These are phyloP conservation scores for Malus hybrid DNA, from an alignment of 331 rosid genomes.

Conservation along the genomic window DNA sequence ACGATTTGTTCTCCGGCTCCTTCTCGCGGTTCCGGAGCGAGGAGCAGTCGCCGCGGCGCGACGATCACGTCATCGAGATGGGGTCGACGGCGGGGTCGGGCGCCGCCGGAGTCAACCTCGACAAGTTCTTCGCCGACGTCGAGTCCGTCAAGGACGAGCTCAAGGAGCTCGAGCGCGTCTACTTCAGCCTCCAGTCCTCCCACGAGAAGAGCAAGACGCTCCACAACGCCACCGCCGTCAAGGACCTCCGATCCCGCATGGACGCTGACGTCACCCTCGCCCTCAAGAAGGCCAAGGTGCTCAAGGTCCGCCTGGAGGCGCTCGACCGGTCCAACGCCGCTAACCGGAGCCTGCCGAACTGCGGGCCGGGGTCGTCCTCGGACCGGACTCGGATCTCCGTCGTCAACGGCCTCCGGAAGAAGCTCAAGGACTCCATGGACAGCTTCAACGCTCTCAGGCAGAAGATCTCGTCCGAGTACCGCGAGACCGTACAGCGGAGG, in stretches of 20 bases:
- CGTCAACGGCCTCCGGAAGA: conserved; percentile 81
- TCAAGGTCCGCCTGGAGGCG: conserved; percentile 75
- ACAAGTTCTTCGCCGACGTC: conserved; percentile 74
- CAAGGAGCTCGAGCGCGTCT: conserved; percentile 54
- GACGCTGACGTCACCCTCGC: conserved; percentile 69
- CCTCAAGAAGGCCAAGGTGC: conserved; percentile 75
- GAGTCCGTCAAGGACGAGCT: conserved; percentile 81
- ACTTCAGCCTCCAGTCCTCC: conserved; percentile 31
- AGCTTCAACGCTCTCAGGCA: conserved; percentile 52
- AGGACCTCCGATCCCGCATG: conserved; percentile 82
- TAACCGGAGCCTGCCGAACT: conserved; percentile 61
- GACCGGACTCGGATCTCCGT: conserved; percentile 85
- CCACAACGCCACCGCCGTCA: conserved; percentile 70
- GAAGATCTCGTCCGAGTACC: conserved; percentile 67
- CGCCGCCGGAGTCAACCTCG: conserved; percentile 45
- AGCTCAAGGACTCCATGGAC: conserved; percentile 84
- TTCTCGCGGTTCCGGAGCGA: conserved; percentile 67
- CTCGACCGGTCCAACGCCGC: conserved; percentile 90
- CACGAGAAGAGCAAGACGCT: conserved; percentile 80
- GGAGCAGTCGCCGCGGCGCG: conserved; percentile 33
- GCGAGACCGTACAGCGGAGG: conserved; percentile 89
- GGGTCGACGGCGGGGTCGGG: conserved; percentile 17
- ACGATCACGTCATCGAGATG: conserved; percentile 74
- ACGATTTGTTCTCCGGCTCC: conserved; percentile 71
- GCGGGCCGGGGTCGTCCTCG: conserved; percentile 91